A percentile compares a stretch with the other conserved stretches of the same genome.
These are phyloP conservation scores for Colletotrichum kahawae DNA, from an alignment of 2,329 filamentous ascomycete genomes.

Conservation along the genomic window DNA sequence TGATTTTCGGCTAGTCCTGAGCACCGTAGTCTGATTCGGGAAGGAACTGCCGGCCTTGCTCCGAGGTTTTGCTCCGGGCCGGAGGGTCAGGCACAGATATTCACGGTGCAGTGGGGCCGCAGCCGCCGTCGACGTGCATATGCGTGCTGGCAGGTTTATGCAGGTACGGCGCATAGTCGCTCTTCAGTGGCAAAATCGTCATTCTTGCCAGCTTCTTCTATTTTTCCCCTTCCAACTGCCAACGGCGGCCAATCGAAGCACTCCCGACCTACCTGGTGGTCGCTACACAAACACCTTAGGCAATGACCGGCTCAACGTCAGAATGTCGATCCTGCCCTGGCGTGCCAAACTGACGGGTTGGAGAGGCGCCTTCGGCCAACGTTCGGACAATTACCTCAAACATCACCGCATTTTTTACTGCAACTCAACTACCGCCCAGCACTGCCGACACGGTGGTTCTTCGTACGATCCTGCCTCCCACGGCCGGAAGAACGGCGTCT, in stretches of 20 bases:
- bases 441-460: not conserved
- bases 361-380: not conserved
- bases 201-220: not conserved
- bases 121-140: not conserved
- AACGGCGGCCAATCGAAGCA: not conserved
- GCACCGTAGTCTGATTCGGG: not conserved
- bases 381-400: not conserved
- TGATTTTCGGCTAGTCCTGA: not conserved
- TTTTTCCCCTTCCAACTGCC: not conserved
- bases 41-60: not conserved
- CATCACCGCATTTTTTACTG: not conserved
- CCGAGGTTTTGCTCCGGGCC: not conserved
- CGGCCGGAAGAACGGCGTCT: not conserved
- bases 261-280: not conserved
- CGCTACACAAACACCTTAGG: not conserved
- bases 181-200: not conserved
- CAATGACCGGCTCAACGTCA: not conserved
- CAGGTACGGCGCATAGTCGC: conserved; percentile 11
- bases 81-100: not conserved
- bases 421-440: not conserved
- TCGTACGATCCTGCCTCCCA: not conserved
- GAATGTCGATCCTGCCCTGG: not conserved
- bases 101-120: not conserved
- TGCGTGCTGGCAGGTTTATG: not conserved
- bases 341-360: not conserved